phyloP scores from a whole-genome alignment of 495 filamentous ascomycete genomes.

The Pyrenula massariospora region DNA sequence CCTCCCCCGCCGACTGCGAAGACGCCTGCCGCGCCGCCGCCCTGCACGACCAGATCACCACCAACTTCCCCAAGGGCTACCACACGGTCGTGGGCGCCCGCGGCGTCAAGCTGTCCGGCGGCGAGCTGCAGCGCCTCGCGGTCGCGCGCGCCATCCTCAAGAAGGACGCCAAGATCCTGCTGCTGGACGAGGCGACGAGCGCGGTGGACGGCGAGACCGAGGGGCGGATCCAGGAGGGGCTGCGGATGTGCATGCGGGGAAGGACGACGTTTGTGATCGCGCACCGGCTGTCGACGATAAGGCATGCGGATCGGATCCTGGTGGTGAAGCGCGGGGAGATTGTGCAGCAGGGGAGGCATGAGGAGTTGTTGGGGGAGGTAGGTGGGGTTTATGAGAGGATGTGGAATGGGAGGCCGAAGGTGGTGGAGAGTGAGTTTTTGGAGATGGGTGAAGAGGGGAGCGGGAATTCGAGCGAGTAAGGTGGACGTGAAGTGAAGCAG shows the following conservation, averaged over 20 bases:
- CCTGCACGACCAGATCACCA: constrained; percentile 55
- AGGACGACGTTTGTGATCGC: constrained; percentile 29
- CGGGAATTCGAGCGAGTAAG: too few species aligned
- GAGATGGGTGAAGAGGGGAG: too few species aligned
- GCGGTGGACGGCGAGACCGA: constrained; percentile 47
- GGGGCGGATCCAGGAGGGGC: constrained; percentile 32
- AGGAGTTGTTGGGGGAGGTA: constrained; percentile 39
- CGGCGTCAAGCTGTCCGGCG: constrained; percentile 59
- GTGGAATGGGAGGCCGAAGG: constrained; percentile 17
- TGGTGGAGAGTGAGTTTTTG: constrained; percentile 25
- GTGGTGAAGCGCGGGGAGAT: constrained; percentile 21
- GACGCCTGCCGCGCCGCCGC: constrained; percentile 59
- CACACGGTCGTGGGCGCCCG: constrained; percentile 48
- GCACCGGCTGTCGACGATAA: constrained; percentile 27
- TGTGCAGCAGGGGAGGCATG: constrained; percentile 12
- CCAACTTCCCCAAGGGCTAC: constrained; percentile 49
- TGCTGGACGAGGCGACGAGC: constrained; percentile 48
- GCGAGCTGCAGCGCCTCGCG: constrained; percentile 64
- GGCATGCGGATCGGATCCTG: constrained; percentile 25
- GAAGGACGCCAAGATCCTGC: constrained; percentile 35
- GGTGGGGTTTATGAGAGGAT: constrained; percentile 28
- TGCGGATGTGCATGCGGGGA: constrained; percentile 23
- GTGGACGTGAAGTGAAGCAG: too few species aligned
- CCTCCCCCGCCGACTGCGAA: constrained; percentile 51
- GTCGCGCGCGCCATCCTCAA: constrained; percentile 52